Evolutionary conservation across 352 stramenopile species (phyloP).

Genomic region (Thraustochytrium sp.): DNA sequence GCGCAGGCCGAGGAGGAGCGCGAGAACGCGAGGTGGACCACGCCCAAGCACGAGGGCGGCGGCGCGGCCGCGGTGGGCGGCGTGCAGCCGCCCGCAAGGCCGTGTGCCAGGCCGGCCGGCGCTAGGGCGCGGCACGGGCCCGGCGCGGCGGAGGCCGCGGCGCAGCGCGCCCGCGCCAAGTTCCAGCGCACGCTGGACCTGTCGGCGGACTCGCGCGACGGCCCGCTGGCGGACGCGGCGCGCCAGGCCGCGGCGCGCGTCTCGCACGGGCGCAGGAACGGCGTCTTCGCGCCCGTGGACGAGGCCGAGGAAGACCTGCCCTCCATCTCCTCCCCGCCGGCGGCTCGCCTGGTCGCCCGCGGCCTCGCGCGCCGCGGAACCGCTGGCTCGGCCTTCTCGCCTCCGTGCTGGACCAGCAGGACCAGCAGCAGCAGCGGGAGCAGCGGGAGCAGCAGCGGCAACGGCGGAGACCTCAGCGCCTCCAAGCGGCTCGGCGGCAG

Average conservation of each 20-base stretch:
- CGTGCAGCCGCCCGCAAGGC: not conserved
- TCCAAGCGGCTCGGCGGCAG: not conserved
- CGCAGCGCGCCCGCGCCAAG: not conserved
- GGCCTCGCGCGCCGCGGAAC: not conserved
- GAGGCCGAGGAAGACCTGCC: not conserved
- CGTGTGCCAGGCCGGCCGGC: not conserved
- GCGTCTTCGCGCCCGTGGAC: not conserved
- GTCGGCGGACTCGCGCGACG: not conserved
- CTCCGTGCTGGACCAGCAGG: not conserved
- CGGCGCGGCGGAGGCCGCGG: not conserved
- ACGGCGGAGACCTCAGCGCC: not conserved
- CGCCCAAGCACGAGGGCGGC: no score
- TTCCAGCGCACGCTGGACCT: constrained; percentile 15
- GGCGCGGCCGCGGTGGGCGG: no score
- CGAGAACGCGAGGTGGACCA: not conserved
- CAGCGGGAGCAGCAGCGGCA: not conserved
- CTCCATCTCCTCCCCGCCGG: no score
- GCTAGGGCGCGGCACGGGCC: not conserved
- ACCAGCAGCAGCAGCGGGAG: not conserved
- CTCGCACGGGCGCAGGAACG: not conserved
- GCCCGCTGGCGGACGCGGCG: not conserved
- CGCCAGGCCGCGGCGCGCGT: not conserved
- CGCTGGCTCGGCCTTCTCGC: not conserved
- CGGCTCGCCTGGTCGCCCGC: no score
- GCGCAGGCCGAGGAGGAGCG: not conserved